Percentiles rank a stretch among this genome's conserved stretches.
phyloP scores from a whole-genome alignment of 192 early-diverging fungal species.

The Neocallimastix lanati region DNA sequence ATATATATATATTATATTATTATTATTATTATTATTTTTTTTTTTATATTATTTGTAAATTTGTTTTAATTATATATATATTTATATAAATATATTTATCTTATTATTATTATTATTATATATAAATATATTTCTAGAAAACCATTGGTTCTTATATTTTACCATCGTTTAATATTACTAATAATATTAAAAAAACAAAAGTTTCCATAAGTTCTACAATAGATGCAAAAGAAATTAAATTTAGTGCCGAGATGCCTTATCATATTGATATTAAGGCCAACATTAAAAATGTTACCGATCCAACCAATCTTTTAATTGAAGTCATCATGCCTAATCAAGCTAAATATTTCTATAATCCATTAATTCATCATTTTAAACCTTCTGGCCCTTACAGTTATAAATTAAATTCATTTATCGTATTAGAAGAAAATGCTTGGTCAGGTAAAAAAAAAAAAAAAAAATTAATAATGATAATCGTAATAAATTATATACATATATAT shows the following conservation, averaged over 20 bases:
- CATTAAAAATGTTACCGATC: background rate
- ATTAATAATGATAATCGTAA: too few species aligned
- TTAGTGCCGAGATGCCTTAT: background rate
- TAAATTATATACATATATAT: too few species aligned
- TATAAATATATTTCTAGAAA: background rate
- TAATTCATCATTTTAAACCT: background rate
- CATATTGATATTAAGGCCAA: background rate
- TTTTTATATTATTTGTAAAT: background rate
- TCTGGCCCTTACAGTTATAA: background rate
- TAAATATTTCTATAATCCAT: background rate
- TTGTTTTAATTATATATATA: too few species aligned
- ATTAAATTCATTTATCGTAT: background rate
- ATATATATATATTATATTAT: background rate
- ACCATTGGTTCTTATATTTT: background rate
- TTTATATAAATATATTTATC: too few species aligned
- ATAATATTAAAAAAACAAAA: background rate
- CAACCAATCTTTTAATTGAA: background rate
- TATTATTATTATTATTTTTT: background rate
- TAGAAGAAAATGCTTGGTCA: background rate
- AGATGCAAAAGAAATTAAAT: background rate
- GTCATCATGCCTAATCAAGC: background rate
- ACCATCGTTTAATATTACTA: background rate
- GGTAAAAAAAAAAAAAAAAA: background rate
- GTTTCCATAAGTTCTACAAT: background rate
- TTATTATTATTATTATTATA: too few species aligned